phyloP scores from a whole-genome alignment of 257 asterid species.

The Echium plantagineum region DNA sequence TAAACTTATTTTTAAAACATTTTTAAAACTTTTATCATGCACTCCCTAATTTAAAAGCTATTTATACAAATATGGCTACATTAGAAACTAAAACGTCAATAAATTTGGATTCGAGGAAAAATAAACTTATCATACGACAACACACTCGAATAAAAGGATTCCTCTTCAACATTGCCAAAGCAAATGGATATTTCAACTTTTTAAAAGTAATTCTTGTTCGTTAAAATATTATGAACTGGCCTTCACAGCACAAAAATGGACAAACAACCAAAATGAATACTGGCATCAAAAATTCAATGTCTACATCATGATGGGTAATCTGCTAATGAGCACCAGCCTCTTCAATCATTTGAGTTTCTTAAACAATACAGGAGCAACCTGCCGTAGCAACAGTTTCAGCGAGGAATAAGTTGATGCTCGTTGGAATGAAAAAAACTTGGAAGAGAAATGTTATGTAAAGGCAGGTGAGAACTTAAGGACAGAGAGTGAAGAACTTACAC shows the following conservation, averaged over 20 bases:
- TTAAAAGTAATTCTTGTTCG: neutral
- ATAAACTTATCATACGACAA: no score
- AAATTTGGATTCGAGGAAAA: no score
- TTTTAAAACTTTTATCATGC: no score
- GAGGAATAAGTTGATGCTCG: neutral
- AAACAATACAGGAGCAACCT: neutral
- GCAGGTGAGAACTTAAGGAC: neutral
- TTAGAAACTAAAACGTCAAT: no score
- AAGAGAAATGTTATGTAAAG: neutral
- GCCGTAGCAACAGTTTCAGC: neutral
- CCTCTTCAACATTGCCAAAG: neutral
- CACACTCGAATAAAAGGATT: neutral
- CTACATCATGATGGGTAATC: no score
- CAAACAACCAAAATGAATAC: neutral
- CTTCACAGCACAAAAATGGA: neutral
- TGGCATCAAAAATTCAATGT: no score
- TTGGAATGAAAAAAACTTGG: no score
- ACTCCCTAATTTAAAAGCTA: no score
- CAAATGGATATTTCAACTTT: neutral
- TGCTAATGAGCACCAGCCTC: no score
- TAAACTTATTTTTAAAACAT: no score
- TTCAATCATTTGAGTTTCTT: neutral
- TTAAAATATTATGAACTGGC: neutral
- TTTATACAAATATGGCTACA: no score
- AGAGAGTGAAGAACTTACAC: constrained; percentile 27